Conservation (phyloP, 2,329 filamentous ascomycete species). For the Rhexocercosporidium sp. region DNA sequence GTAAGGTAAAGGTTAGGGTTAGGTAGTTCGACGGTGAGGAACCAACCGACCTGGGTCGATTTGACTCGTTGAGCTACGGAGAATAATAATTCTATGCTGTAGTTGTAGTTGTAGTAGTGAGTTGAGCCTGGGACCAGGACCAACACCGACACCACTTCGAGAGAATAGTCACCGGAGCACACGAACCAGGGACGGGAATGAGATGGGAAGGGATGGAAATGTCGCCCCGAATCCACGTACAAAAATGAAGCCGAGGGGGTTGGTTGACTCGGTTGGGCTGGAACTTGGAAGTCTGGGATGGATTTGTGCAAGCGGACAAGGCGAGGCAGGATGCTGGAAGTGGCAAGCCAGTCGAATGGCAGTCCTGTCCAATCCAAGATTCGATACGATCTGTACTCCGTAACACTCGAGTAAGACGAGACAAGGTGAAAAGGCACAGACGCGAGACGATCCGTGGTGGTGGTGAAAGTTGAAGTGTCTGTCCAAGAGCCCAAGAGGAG, state of each 20-base stretch:
- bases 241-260: too few species aligned
- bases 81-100: too few species aligned
- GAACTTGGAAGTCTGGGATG: too few species aligned
- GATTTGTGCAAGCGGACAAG: not conserved
- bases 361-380: too few species aligned
- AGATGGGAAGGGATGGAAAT: not conserved
- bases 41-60: slow-evolving; percentile 4
- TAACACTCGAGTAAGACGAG: not conserved
- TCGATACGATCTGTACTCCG: not conserved
- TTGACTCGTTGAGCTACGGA: not conserved
- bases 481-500: not conserved
- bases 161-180: not conserved
- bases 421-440: not conserved
- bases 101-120: too few species aligned
- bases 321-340: not conserved
- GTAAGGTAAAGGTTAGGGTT: not conserved
- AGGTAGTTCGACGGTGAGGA: not conserved
- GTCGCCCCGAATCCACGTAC: too few species aligned
- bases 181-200: not conserved
- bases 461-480: not conserved
- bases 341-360: not conserved
- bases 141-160: not conserved
- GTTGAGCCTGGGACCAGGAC: not conserved
- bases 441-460: not conserved
- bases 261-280: too few species aligned